phyloP scores from a whole-genome alignment of 805 yeast species.

The Wickerhamiella bombiphila region DNA sequence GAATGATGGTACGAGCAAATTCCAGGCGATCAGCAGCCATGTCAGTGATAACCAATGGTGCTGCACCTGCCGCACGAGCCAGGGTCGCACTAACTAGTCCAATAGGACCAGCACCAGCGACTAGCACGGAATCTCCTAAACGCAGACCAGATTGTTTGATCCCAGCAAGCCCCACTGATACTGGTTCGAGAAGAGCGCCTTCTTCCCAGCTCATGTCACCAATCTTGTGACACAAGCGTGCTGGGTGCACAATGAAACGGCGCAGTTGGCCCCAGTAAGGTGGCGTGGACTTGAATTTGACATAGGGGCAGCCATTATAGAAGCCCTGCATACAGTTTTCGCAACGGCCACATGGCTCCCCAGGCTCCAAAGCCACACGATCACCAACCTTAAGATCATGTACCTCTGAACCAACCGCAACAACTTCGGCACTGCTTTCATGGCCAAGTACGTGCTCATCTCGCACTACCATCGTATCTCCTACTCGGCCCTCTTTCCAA shows the following conservation, averaged over 20 bases:
- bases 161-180: constrained; percentile 40
- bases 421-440: constrained; percentile 32
- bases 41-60: constrained; percentile 39
- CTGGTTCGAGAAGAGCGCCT: constrained; percentile 44
- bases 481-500: constrained; percentile 51
- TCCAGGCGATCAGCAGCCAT: constrained; percentile 31
- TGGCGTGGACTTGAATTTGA: constrained; percentile 27
- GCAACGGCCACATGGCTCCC: constrained; percentile 33
- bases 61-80: constrained; percentile 40
- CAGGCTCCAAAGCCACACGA: constrained; percentile 35
- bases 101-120: constrained; percentile 49
- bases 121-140: constrained; percentile 34
- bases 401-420: constrained; percentile 32
- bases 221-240: constrained; percentile 25
- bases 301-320: constrained; percentile 27
- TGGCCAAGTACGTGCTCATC: constrained; percentile 47
- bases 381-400: constrained; percentile 29
- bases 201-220: constrained; percentile 33
- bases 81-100: constrained; percentile 35
- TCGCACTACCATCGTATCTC: constrained; percentile 36
- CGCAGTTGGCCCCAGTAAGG: constrained; percentile 26
- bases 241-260: constrained; percentile 26
- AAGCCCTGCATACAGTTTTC: constrained; percentile 24
- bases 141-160: constrained; percentile 33
- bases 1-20: constrained; percentile 34